Conservation (phyloP, 192 early-diverging fungal species). For the Lobosporangium transversale region DNA sequence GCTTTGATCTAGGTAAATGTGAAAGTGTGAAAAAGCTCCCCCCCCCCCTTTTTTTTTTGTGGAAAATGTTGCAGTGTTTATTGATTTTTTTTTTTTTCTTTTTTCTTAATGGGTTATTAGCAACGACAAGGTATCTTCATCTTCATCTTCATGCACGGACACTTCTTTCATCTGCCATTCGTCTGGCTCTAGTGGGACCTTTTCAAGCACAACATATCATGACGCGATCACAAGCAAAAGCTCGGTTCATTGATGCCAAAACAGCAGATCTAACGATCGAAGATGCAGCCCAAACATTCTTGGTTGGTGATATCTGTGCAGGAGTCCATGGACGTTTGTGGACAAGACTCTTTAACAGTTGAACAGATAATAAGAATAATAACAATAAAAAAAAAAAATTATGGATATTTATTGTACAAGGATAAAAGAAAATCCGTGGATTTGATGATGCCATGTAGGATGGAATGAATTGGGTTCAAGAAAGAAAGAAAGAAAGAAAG, state of each 20-base stretch:
- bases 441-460: slow-evolving; percentile 7
- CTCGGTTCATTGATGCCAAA: slow-evolving; percentile 58
- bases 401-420: slow-evolving; percentile 36
- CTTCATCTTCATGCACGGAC: slow-evolving; percentile 89
- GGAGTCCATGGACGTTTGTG: slow-evolving; percentile 84
- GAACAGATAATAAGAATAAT: no score
- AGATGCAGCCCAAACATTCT: slow-evolving; percentile 72
- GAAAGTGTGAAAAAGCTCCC: no score
- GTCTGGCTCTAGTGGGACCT: slow-evolving; percentile 90
- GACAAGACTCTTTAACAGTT: slow-evolving; percentile 83
- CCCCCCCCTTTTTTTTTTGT: no score
- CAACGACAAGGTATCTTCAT: slow-evolving; percentile 76
- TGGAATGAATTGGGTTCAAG: no score
- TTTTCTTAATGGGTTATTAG: no score
- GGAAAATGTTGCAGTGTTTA: no score
- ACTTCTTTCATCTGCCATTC: slow-evolving; percentile 86
- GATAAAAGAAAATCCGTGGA: slow-evolving; percentile 7
- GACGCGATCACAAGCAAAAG: slow-evolving; percentile 63
- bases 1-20: slow-evolving; percentile 63
- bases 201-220: slow-evolving; percentile 85
- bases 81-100: no score
- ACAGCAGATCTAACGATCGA: slow-evolving; percentile 62
- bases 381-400: slow-evolving; percentile 5
- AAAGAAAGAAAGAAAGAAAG: slow-evolving; percentile 7
- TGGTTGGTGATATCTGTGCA: slow-evolving; percentile 77